Percentiles rank a stretch among this genome's conserved stretches.
These are phyloP conservation scores for Dysphania ambrosioides DNA, from an alignment of 148 eudicot genomes.

Conservation along the genomic window DNA sequence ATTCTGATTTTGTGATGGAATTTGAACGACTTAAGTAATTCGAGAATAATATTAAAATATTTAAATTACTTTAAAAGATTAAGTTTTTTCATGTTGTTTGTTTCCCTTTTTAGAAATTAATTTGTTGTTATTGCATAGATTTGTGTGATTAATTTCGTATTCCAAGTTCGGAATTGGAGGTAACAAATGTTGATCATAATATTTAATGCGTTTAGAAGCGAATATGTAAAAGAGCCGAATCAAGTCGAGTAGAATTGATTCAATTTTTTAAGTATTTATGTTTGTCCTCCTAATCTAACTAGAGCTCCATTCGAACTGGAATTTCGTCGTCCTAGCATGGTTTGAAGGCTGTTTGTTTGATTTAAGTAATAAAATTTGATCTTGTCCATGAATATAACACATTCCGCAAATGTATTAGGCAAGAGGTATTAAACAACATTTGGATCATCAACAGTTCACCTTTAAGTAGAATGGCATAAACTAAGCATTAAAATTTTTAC, in stretches of 20 bases:
- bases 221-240: background rate
- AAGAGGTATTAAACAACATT: too few relatives aligned
- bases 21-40: background rate
- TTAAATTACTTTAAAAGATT: background rate
- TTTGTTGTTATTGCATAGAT: conserved; percentile 2
- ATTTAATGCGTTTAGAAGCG: background rate
- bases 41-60: background rate
- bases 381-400: background rate
- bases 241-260: too few relatives aligned
- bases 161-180: background rate
- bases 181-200: background rate
- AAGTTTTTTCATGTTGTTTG: background rate
- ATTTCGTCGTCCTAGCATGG: background rate
- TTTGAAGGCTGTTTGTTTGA: background rate
- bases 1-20: background rate
- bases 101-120: conserved; percentile 8
- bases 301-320: background rate
- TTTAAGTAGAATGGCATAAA: background rate
- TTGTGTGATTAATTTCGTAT: background rate
- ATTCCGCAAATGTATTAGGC: too few relatives aligned
- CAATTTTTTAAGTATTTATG: background rate
- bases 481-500: background rate
- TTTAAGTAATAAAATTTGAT: background rate
- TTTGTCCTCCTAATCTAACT: background rate
- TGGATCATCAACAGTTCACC: too few relatives aligned